Base-by-base conservation (phyloP, 371 early-diverging fungal species). In the Phascolomyces articulosus region DNA sequence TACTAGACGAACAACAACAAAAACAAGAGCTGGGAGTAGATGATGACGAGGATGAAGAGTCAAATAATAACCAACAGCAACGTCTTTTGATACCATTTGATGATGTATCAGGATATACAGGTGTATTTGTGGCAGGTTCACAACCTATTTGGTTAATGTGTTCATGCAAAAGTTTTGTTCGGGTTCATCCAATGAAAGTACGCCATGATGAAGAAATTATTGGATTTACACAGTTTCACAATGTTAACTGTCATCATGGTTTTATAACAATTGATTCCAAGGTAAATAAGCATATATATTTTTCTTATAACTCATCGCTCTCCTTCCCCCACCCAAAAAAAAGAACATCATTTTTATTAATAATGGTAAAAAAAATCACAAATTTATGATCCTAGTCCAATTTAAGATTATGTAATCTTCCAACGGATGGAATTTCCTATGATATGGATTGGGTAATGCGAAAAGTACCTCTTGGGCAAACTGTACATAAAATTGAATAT, bases 391-490 rank as follows among this genome's bases (percentile, higher is more conserved):
- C 51, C 34, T 70, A 92, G 87, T 84, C 88, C 1, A 68, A 74
- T 2, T 74, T 96, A 34, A 83, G 92, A 4, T 80, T 97, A 38
- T 85, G 89, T 27, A 77, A 87, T 40, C 83, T 96, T 26, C 93
- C 92, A 8, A 74, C 82, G 18, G 87, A 91, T 18, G 79, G 79
- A 34, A 77, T 93, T 24, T 88, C 87, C 41, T 93, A 90, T 63
- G 95, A 96, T 67, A 71, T 89, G 68, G 89, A 90, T 38, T 95
- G 95, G 95, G 93, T 97, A 0, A 74, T 91, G 60, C 91, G 92
- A 66, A 91, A 91, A 67, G 85, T 95, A 7, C 89, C 89, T 1
- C 73, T 96, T 16, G 87, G 89, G 20, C 79, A 86, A 31, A 90
- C 92, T 0, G 89, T 90, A 3, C 92, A 93, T 63, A 84, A 88